Base-by-base conservation (phyloP, 345 rosid species). In the Viola odorata region DNA sequence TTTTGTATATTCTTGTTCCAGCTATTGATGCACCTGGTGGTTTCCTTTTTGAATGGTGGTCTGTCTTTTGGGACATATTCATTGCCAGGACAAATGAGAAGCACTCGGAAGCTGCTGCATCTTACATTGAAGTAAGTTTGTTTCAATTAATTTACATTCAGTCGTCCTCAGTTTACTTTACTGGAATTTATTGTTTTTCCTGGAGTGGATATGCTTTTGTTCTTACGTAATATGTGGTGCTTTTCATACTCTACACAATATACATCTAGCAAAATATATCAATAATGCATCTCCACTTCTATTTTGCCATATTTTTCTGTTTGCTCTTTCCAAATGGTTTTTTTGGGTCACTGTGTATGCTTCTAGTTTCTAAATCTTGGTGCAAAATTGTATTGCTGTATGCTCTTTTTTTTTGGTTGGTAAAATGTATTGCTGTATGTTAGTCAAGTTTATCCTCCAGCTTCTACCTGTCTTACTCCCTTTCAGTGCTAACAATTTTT, bases 41-140 rank as follows among this genome's bases (percentile, higher is more conserved):
- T 42, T 86, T 86, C 72, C 71, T 86, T 8, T 80, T 80, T 4
- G 94, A 86, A 63, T 84, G 94, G 94, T 86, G 94, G 94, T 84
- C 89, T 63, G 87, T 86, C 55, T 86, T 86, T 64, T 86, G 94
- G 94, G 94, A 86, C 54, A 70, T 82, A 15, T 86, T 80, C 66
- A 77, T 77, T 58, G 75, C 89, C 0, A 76, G 87, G 75, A 71
- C 81, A 54, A 77, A 77, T 44, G 80, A 84, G 70, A 80, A 80
- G 77, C 81, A 74, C 66, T 78, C 89, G 3, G 84, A 86, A 45
- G 50, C 70, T 60, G 89, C 85, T 38, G 75, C 92, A 64, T 75
- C 89, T 55, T 80, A 78, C 61, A 72, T 74, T 3, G 83, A 78
- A 84, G 92, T 86, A 37, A 9, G 72, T 32, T 56, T 55, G 42